These are phyloP conservation scores for Quillaja saponaria DNA, from an alignment of 306 rosid genomes.

Conservation along the genomic window DNA sequence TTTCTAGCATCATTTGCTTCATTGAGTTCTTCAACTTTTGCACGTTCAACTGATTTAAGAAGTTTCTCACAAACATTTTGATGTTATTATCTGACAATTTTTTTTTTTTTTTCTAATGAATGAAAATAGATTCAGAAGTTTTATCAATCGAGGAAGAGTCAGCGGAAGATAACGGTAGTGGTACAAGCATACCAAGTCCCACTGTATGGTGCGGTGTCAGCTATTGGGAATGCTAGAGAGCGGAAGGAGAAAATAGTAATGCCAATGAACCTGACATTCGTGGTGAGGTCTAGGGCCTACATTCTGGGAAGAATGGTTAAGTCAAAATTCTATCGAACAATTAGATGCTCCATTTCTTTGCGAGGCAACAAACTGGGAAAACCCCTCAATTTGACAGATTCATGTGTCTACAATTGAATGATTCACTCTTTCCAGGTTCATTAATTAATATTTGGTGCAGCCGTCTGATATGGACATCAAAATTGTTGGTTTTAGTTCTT, in stretches of 20 bases:
- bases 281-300: constrained; percentile 77
- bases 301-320: constrained; percentile 73
- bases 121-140: constrained; percentile 56
- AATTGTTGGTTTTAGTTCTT: no score
- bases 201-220: constrained; percentile 73
- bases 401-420: constrained; percentile 50
- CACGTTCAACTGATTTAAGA: background rate
- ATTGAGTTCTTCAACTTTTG: background rate
- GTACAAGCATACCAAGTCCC: constrained; percentile 72
- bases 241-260: constrained; percentile 40
- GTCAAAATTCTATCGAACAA: constrained; percentile 65
- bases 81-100: no score
- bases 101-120: no score
- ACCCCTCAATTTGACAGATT: constrained; percentile 46
- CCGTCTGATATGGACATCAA: no score
- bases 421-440: no score
- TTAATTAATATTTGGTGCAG: no score
- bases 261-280: constrained; percentile 74
- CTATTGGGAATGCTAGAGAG: constrained; percentile 33
- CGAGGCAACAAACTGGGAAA: constrained; percentile 66
- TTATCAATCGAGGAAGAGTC: constrained; percentile 58
- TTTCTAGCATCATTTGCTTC: background rate
- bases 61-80: no score
- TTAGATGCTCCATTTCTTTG: constrained; percentile 67
- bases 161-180: constrained; percentile 43